These are phyloP conservation scores for Ramalina peruviana DNA, from an alignment of 495 filamentous ascomycete genomes.

Conservation along the genomic window DNA sequence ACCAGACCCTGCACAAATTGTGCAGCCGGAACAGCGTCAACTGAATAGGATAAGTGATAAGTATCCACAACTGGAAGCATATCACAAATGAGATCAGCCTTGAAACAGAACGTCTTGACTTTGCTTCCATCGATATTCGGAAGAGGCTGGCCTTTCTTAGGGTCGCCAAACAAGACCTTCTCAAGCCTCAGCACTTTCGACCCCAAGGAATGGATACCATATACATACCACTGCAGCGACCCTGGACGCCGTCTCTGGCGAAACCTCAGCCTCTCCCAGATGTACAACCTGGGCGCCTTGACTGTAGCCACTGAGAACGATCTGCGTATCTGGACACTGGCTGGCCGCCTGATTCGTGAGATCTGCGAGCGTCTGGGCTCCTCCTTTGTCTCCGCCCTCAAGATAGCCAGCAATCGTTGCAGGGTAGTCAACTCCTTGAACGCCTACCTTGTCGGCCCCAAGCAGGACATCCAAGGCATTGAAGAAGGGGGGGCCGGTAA, in stretches of 20 bases:
- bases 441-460: conserved; percentile 27
- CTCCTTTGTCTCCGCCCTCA: conserved; percentile 24
- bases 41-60: conserved; percentile 36
- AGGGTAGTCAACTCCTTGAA: conserved; percentile 46
- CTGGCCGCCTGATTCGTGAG: conserved; percentile 31
- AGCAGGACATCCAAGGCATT: conserved; percentile 27
- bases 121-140: conserved; percentile 30
- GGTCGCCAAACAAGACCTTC: conserved; percentile 47
- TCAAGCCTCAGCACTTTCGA: conserved; percentile 13
- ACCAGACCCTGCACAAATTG: conserved; percentile 21
- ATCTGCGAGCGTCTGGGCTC: conserved; percentile 32
- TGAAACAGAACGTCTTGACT: conserved; percentile 37
- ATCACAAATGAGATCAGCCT: conserved; percentile 42
- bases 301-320: conserved; percentile 47
- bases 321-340: conserved; percentile 45
- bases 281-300: conserved; percentile 41
- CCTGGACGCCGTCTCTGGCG: conserved; percentile 14
- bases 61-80: conserved; percentile 32
- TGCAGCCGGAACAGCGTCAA: conserved; percentile 33
- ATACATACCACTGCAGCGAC: conserved; percentile 18
- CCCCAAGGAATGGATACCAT: neutral
- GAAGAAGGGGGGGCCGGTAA: conserved; percentile 43
- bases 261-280: conserved; percentile 29
- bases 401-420: conserved; percentile 25
- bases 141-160: conserved; percentile 32